phyloP scores from a whole-genome alignment of 176 grass and related monocot genomes.

The Typha latifolia region DNA sequence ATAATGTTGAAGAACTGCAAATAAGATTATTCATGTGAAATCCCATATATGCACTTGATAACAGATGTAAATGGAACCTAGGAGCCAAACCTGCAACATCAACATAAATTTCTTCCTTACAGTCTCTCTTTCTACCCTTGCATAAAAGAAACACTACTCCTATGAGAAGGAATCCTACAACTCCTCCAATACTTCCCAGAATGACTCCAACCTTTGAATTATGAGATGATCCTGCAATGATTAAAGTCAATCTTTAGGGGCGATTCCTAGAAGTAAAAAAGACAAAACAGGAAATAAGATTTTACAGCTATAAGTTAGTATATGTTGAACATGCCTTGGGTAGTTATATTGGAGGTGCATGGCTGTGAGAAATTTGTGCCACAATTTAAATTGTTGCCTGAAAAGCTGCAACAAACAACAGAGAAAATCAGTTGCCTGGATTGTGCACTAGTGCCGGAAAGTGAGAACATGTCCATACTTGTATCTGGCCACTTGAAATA shows the following conservation, averaged over 20 bases:
- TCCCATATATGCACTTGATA: not conserved
- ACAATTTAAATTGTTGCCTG: slow-evolving; percentile 82
- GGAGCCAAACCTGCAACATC: slow-evolving; percentile 77
- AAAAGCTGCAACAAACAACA: slow-evolving; percentile 53
- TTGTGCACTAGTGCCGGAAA: not conserved
- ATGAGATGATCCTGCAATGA: slow-evolving; percentile 43
- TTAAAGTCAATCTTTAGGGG: not conserved
- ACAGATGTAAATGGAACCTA: slow-evolving; percentile 11
- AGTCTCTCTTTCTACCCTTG: slow-evolving; percentile 52
- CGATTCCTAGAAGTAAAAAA: not conserved
- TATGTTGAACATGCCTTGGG: no score
- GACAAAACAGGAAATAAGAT: not conserved
- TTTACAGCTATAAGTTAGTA: not conserved
- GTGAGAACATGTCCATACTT: slow-evolving; percentile 42
- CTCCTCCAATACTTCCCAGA: slow-evolving; percentile 62
- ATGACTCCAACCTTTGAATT: slow-evolving; percentile 72
- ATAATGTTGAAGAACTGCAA: not conserved
- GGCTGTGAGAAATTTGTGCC: slow-evolving; percentile 51
- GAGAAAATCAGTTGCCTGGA: slow-evolving; percentile 31
- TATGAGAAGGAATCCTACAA: slow-evolving; percentile 48
- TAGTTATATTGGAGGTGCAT: slow-evolving; percentile 48
- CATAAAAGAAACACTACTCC: slow-evolving; percentile 58
- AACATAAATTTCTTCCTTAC: slow-evolving; percentile 65
- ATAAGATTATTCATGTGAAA: not conserved
- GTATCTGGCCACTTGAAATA: slow-evolving; percentile 92